Conservation (phyloP, 1,284 basidiomycete genomes). For the Quambalaria eucalypti region DNA sequence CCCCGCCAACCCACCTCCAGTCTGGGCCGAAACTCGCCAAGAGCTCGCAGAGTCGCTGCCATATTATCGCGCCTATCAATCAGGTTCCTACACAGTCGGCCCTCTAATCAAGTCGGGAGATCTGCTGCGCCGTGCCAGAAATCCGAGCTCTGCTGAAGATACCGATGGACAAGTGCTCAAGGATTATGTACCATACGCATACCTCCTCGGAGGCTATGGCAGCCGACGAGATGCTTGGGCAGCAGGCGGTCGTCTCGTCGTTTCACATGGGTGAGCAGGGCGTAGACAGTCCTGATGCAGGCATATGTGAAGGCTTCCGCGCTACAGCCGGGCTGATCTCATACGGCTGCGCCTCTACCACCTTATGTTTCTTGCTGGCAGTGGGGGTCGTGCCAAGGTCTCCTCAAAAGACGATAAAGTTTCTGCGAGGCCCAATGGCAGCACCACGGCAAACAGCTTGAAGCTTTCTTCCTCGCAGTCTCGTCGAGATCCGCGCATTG, state of each 20-base stretch:
- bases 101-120: not conserved
- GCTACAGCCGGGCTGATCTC: no score
- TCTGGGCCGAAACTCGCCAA: slow-evolving; percentile 15
- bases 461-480: not conserved
- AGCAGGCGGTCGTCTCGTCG: slow-evolving; percentile 18
- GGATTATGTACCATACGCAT: slow-evolving; percentile 19
- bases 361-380: no score
- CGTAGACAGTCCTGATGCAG: no score
- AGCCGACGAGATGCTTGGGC: slow-evolving; percentile 19
- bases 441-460: not conserved
- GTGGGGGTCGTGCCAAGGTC: no score
- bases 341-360: no score
- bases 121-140: not conserved
- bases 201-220: slow-evolving; percentile 24
- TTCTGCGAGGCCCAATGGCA: no score
- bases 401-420: no score
- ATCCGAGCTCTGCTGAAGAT: not conserved
- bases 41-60: slow-evolving; percentile 28
- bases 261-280: slow-evolving; percentile 23
- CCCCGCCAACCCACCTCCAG: not conserved
- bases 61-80: slow-evolving; percentile 27
- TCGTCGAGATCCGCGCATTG: slow-evolving; percentile 11
- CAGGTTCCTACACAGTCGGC: slow-evolving; percentile 12
- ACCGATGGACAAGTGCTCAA: not conserved
- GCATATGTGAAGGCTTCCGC: no score